These are phyloP conservation scores for Gracilaria vermiculophylla DNA, from an alignment of 23 red algal species.

Conservation along the genomic window DNA sequence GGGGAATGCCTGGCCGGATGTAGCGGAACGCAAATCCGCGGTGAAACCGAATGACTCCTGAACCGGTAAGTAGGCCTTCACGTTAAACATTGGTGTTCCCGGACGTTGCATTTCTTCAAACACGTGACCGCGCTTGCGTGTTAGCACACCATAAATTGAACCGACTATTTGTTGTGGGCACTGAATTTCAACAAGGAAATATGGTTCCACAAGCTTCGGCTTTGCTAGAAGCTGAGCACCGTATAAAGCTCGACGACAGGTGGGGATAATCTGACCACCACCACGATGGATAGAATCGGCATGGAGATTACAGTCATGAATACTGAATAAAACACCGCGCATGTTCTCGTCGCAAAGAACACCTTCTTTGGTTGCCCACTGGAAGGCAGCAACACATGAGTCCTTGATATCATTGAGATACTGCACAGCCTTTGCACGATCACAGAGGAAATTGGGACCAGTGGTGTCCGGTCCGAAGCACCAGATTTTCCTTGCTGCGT, in stretches of 20 bases:
- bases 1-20: constrained; percentile 96
- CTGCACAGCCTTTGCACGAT: constrained; percentile 98
- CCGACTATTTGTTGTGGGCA: constrained; percentile 90
- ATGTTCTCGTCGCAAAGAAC: constrained; percentile 98
- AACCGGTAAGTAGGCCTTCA: constrained; percentile 98
- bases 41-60: constrained; percentile 99
- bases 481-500: constrained; percentile 96
- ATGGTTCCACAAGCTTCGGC: constrained; percentile 89
- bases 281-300: constrained; percentile 99
- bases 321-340: constrained; percentile 87
- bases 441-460: constrained; percentile 86
- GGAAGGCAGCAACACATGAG: constrained; percentile 94
- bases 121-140: constrained; percentile 95
- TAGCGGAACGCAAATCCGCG: constrained; percentile 92
- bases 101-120: constrained; percentile 96
- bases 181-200: constrained; percentile 96
- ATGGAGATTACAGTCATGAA: constrained; percentile 92
- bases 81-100: constrained; percentile 96
- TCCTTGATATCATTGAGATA: constrained; percentile 99
- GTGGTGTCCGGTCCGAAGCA: constrained; percentile 95
- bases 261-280: constrained; percentile 99
- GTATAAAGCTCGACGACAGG: constrained; percentile 83
- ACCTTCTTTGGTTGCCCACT: constrained; percentile 98
- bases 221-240: constrained; percentile 90
- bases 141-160: constrained; percentile 96